Conservation (phyloP, 768 basidiomycete species). For the Asterophora parasitica region DNA sequence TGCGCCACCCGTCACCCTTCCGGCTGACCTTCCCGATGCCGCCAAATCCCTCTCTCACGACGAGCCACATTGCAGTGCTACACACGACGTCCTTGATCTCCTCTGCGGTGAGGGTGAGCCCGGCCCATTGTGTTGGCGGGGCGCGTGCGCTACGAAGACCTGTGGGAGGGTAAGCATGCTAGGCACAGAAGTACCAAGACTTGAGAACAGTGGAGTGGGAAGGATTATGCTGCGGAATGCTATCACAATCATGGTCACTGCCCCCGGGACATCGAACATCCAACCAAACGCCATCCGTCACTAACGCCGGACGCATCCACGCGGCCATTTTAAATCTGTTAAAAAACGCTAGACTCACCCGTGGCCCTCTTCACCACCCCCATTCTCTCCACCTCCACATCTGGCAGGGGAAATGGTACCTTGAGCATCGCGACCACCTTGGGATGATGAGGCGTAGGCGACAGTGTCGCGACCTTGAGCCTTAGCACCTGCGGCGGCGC, state of each 20-base stretch:
- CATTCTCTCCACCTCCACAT: constrained; percentile 68
- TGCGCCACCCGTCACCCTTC: constrained; percentile 78
- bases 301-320: too few relatives aligned
- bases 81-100: constrained; percentile 92
- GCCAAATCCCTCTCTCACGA: constrained; percentile 89
- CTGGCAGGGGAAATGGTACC: constrained; percentile 84
- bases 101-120: constrained; percentile 74
- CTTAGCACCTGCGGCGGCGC: constrained; percentile 31
- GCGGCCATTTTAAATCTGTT: not conserved
- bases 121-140: constrained; percentile 22
- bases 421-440: constrained; percentile 91
- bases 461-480: constrained; percentile 78
- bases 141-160: constrained; percentile 6
- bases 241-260: not conserved
- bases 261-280: too few relatives aligned
- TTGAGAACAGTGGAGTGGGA: too few relatives aligned
- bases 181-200: not conserved
- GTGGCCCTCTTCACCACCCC: constrained; percentile 46
- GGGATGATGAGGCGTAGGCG: constrained; percentile 93
- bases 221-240: too few relatives aligned
- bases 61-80: constrained; percentile 85
- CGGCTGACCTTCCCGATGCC: constrained; percentile 77
- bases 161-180: not conserved
- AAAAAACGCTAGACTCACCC: constrained; percentile 16
- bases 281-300: too few relatives aligned